Evolutionary conservation across 495 filamentous ascomycete species (phyloP), one percentile per base, ranked within the genome.

Genomic region (Neurospora sp.): DNA sequence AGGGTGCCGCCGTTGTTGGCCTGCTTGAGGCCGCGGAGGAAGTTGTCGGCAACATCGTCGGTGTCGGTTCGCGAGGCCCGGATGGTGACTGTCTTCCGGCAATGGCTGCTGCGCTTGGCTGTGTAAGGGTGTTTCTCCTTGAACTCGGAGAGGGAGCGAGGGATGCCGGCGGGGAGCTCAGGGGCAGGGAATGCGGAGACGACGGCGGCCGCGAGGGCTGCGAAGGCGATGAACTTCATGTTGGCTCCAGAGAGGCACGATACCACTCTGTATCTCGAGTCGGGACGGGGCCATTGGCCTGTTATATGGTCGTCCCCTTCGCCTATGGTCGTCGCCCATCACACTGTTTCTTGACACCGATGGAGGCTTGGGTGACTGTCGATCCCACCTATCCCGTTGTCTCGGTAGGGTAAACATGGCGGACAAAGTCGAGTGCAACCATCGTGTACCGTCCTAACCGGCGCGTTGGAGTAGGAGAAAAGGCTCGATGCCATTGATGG

Each of bases 1-100:
- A 88, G 76, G 40, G 82, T 81, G 18, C 88, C 88, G 14, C 87
- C 88, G 41, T 85, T 77, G 74, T 89, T 89, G 18, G 88, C 87
- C 44, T 81, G 80, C 69, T 84, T 80, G 18, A 89, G 81, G 8
- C 83, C 87, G 73, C 80, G 78, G 22, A 86, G 79, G 79, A 89
- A 88, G 39, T 88, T 86, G 7, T 77, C 77, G 4, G 87, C 83
- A 40, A 89, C 76, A 78, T 89, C 87, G 39, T 89, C 87, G 0
- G 78, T 83, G 68, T 87, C 86, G 71, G 83, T 84, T 42, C 73
- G 79, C 10, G 88, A 89, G 16, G 85, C 70, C 9, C 85, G 82
- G 70, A 89, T 87, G 4, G 81, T 83, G 31, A 88, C 74, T 4
- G 84, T 83, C 38, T 81, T 82, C 20, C 86, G 84, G 35, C 80